A percentile compares a stretch with the other conserved stretches of the same genome.
Conservation (phyloP, 2,329 filamentous ascomycete genomes). For the Neofusicoccum umdonicola region DNA sequence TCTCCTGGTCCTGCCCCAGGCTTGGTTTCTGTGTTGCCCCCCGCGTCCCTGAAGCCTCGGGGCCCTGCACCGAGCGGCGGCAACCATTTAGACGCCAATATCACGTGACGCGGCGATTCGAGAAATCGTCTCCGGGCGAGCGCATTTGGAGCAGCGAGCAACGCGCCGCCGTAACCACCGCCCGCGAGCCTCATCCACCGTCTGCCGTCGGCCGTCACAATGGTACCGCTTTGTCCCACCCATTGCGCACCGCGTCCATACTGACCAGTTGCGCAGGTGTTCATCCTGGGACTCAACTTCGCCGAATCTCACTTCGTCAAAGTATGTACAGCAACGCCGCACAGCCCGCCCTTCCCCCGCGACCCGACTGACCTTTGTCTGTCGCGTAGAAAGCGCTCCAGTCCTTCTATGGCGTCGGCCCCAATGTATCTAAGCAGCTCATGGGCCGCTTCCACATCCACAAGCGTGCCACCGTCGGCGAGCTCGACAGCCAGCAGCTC, state of each 20-base stretch:
- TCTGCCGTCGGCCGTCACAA: neutral
- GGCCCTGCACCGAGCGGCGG: neutral
- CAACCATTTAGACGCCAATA: neutral
- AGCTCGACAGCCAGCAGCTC: constrained; percentile 71
- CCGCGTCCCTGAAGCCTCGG: neutral
- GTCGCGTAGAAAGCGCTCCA: constrained; percentile 65
- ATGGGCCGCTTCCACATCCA: constrained; percentile 90
- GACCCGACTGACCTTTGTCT: neutral
- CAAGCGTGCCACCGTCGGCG: constrained; percentile 73
- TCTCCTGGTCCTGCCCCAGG: neutral
- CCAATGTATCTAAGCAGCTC: constrained; percentile 66
- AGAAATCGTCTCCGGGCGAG: constrained; percentile 5
- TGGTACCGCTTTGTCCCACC: neutral
- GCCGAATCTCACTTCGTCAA: constrained; percentile 77
- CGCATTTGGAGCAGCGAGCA: neutral
- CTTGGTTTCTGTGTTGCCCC: neutral
- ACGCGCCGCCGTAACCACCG: neutral
- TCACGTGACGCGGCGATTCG: constrained; percentile 10
- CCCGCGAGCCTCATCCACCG: neutral
- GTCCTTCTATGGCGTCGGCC: constrained; percentile 82
- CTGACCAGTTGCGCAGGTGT: constrained; percentile 57
- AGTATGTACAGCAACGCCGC: constrained; percentile 51
- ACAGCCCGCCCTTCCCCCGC: constrained; percentile 7
- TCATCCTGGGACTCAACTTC: constrained; percentile 86
- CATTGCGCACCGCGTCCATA: neutral